Percentiles rank a stretch among this genome's conserved stretches.
Evolutionary conservation across 2,329 filamentous ascomycete species (phyloP).

Genomic region (Diaporthe vexans): DNA sequence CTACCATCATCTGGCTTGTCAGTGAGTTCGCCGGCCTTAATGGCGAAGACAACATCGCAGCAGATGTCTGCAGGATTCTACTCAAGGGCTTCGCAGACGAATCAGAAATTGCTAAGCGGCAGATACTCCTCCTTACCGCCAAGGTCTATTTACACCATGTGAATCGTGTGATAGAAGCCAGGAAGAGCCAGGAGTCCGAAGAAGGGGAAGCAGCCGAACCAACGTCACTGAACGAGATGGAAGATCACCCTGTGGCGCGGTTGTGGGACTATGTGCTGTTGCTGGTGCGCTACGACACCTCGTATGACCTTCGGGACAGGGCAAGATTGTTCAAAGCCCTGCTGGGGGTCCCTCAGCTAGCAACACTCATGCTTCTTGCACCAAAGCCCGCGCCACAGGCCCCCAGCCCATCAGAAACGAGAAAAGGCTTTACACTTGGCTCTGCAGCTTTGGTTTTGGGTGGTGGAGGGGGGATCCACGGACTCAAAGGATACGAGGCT

Average conservation of each 20-base stretch:
- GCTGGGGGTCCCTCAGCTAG: conserved; percentile 86
- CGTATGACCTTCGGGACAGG: conserved; percentile 94
- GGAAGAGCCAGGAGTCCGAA: conserved; percentile 59
- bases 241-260: conserved; percentile 77
- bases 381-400: conserved; percentile 95
- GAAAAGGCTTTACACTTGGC: conserved; percentile 83
- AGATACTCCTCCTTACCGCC: conserved; percentile 93
- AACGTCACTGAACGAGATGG: conserved; percentile 54
- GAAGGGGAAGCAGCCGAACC: conserved; percentile 48
- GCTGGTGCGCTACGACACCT: conserved; percentile 91
- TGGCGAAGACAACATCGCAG: conserved; percentile 88
- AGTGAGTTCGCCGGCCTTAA: conserved; percentile 90
- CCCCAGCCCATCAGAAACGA: conserved; percentile 87
- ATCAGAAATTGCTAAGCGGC: conserved; percentile 86
- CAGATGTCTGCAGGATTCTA: conserved; percentile 91
- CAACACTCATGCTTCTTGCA: conserved; percentile 89
- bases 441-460: conserved; percentile 89
- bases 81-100: conserved; percentile 88
- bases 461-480: conserved; percentile 79
- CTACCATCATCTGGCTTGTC: conserved; percentile 97
- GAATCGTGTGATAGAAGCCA: conserved; percentile 61
- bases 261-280: conserved; percentile 90
- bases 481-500: conserved; percentile 82
- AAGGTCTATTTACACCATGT: conserved; percentile 95
- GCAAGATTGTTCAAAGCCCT: conserved; percentile 90